phyloP scores from a whole-genome alignment of 2,329 filamentous ascomycete genomes.

The Exophiala aquamarina region DNA sequence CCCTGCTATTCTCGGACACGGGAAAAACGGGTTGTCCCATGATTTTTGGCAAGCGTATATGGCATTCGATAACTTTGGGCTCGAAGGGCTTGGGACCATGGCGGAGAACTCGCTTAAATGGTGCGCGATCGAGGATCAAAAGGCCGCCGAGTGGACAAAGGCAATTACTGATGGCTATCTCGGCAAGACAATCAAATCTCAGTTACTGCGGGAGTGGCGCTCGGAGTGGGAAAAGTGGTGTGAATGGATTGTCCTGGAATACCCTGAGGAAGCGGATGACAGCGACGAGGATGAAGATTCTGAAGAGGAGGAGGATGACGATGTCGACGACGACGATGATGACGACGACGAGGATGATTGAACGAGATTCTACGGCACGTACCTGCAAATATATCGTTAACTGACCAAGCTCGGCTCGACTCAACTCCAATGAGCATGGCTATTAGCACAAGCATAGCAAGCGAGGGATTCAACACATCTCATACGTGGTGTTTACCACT shows the following conservation, averaged over 20 bases:
- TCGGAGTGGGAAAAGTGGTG: constrained; percentile 87
- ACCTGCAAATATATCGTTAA: too few species aligned
- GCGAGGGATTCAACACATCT: too few species aligned
- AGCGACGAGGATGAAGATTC: constrained; percentile 33
- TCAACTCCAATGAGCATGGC: too few species aligned
- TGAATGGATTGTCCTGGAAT: constrained; percentile 83
- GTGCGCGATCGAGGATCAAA: constrained; percentile 83
- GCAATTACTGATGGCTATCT: constrained; percentile 73
- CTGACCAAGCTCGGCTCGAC: too few species aligned
- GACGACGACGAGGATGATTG: constrained; percentile 23
- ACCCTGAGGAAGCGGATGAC: constrained; percentile 52
- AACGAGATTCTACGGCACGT: too few species aligned
- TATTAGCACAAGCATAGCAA: too few species aligned
- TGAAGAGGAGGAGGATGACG: constrained; percentile 23
- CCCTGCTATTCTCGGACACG: constrained; percentile 83
- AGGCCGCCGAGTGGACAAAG: constrained; percentile 66
- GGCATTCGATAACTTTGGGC: constrained; percentile 85
- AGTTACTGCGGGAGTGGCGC: constrained; percentile 74
- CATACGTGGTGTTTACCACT: too few species aligned
- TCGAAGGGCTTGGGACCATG: constrained; percentile 80
- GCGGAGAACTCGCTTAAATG: constrained; percentile 92
- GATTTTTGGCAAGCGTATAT: constrained; percentile 94
- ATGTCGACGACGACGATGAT: constrained; percentile 26
- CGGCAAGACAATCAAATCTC: constrained; percentile 69
- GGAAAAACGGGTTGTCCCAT: constrained; percentile 77